Percentiles rank a stretch among this genome's conserved stretches.
Evolutionary conservation across 768 basidiomycete species (phyloP).

Genomic region (Lactarius evosmus): DNA sequence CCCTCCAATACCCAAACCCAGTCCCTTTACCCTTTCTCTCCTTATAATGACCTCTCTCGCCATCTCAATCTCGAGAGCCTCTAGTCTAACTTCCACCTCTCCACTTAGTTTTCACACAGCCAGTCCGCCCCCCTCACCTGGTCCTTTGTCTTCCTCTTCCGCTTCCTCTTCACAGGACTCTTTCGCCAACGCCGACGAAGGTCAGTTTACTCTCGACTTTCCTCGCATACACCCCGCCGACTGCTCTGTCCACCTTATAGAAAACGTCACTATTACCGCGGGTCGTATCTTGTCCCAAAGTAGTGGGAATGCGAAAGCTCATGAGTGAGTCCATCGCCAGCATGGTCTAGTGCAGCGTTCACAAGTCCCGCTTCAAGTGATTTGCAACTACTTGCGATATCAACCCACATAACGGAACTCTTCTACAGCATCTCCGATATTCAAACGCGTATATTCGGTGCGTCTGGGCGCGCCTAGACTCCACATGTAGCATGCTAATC

Average conservation of each 20-base stretch:
- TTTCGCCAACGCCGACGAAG: constrained; percentile 59
- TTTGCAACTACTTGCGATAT: constrained; percentile 70
- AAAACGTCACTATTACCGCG: constrained; percentile 69
- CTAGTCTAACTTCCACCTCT: constrained; percentile 30
- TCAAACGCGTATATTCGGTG: constrained; percentile 88
- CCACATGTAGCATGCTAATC: background rate
- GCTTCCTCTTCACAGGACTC: constrained; percentile 57
- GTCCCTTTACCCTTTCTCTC: constrained; percentile 29
- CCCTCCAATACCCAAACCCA: constrained; percentile 28
- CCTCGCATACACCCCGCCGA: constrained; percentile 16
- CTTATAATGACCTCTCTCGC: constrained; percentile 26
- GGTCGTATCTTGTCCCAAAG: constrained; percentile 45
- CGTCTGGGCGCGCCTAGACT: constrained; percentile 26
- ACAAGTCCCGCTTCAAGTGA: constrained; percentile 46
- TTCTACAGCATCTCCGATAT: constrained; percentile 86
- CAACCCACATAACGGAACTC: constrained; percentile 83
- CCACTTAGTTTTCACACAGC: constrained; percentile 32
- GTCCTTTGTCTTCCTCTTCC: constrained; percentile 32
- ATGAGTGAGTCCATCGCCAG: constrained; percentile 53
- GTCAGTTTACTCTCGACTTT: constrained; percentile 35
- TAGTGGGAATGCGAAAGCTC: constrained; percentile 54
- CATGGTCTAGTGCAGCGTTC: background rate
- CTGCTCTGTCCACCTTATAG: constrained; percentile 37
- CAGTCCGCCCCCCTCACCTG: constrained; percentile 31
- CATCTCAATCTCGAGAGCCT: constrained; percentile 20